Evolutionary conservation across 2,329 filamentous ascomycete species (phyloP).

Genomic region (Fusarium miscanthi): DNA sequence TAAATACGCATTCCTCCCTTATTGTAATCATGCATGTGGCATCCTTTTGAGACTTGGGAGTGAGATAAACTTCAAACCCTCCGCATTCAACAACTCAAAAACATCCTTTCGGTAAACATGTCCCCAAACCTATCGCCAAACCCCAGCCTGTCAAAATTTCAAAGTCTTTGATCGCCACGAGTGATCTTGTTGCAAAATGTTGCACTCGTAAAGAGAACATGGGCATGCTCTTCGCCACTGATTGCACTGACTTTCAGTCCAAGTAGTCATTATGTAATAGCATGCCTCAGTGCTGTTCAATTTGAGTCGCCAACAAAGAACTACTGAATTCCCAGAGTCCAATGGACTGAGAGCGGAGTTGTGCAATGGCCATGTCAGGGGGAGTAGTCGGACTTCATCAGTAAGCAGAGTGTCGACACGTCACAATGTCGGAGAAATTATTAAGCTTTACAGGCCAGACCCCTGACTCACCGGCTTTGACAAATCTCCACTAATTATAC

Average conservation of each 20-base stretch:
- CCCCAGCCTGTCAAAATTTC: fast-evolving
- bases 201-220: neutral
- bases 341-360: neutral
- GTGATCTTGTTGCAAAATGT: too few species aligned
- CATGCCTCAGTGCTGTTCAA: neutral
- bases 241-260: neutral
- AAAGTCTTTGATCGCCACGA: neutral
- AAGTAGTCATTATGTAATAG: neutral
- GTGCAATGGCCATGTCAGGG: neutral
- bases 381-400: neutral
- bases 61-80: neutral
- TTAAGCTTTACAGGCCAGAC: neutral
- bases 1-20: neutral
- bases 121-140: fast-evolving
- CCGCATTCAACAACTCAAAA: neutral
- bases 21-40: fast-evolving
- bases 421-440: neutral
- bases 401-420: neutral
- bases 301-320: neutral
- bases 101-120: neutral
- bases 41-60: neutral
- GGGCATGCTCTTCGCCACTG: neutral
- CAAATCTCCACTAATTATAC: neutral
- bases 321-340: fast-evolving
- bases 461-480: neutral